Percentiles rank a stretch among this genome's conserved stretches.
Evolutionary conservation across 257 asterid genomes (phyloP).

Genomic region (Solanum pinnatisectum): DNA sequence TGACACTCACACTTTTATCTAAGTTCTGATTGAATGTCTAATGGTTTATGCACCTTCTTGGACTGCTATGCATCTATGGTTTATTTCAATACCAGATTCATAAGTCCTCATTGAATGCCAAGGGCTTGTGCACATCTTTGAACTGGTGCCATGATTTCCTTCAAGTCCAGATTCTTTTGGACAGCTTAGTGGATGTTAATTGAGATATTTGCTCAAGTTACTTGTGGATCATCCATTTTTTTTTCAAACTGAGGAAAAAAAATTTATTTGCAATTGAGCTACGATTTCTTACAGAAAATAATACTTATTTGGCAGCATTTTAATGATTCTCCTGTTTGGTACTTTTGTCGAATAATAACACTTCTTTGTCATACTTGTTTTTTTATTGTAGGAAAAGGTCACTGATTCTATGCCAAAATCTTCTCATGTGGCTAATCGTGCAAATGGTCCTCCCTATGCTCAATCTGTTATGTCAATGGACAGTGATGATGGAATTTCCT

Average conservation of each 20-base stretch:
- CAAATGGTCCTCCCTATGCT: constrained; percentile 68
- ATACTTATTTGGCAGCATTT: neutral
- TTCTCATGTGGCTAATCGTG: constrained; percentile 52
- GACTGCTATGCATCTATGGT: neutral
- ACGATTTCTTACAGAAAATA: neutral
- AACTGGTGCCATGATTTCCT: neutral
- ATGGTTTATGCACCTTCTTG: neutral
- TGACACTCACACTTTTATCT: neutral
- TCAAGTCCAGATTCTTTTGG: neutral
- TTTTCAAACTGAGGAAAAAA: neutral
- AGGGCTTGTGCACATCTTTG: neutral
- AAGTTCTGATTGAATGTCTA: neutral
- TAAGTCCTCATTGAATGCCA: neutral
- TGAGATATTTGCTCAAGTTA: neutral
- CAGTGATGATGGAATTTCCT: constrained; percentile 83
- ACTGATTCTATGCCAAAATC: constrained; percentile 61
- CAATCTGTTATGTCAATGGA: constrained; percentile 65
- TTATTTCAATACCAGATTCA: neutral
- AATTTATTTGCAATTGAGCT: neutral
- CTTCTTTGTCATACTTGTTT: constrained; percentile 5
- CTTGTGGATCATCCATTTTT: neutral
- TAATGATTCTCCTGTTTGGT: neutral
- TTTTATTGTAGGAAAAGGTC: constrained; percentile 56
- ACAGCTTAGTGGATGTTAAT: neutral
- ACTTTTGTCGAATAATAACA: neutral